Evolutionary conservation across 2,329 filamentous ascomycete genomes (phyloP), one percentile per base, ranked within the genome.

Genomic region (Ophiocordyceps polyrhachis-furcata): DNA sequence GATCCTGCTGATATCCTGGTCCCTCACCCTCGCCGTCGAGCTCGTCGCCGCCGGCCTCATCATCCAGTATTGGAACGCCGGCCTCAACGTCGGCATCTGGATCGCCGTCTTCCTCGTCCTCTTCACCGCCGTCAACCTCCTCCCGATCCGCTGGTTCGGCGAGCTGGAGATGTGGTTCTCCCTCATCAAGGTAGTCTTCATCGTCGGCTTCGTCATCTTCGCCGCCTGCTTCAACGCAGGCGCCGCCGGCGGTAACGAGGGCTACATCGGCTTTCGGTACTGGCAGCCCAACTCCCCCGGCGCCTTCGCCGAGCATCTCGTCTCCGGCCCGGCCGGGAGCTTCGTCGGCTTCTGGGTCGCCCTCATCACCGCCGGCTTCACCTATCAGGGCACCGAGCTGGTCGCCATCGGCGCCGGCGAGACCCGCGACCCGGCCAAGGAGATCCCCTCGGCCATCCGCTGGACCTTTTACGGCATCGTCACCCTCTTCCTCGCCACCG

Each of bases 1-100:
- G 82, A 78, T 84, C 48, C 88, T 88, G 62, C 88, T 80, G 79
- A 86, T 86, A 56, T 79, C 73, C 35, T 88, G 79, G 80, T 70
- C 76, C 17, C 75, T 81, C 46, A 85, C 81, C 0, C 83, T 75
- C 51, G 80, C 81, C 0, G 70, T 86, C 9, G 82, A 88, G 56
- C 66, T 87, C 37, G 82, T 76, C 0, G 79, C 80, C 0, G 76
- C 80, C 1, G 81, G 80, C 5, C 64, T 86, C 42, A 81, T 87
- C 46, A 82, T 87, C 49, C 76, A 85, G 57, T 87, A 81, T 59
- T 87, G 82, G 83, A 68, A 76, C 46, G 49, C 64, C 1, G 57
- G 60, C 19, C 61, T 86, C 47, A 78, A 67, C 53, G 74, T 84
- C 45, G 81, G 71, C 47, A 78, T 87, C 50, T 83, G 81, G 61